Percentiles rank a stretch among this genome's conserved stretches.
These are phyloP conservation scores for Tardiomyces depauwii DNA, from an alignment of 1,139 yeast genomes.

Conservation along the genomic window DNA sequence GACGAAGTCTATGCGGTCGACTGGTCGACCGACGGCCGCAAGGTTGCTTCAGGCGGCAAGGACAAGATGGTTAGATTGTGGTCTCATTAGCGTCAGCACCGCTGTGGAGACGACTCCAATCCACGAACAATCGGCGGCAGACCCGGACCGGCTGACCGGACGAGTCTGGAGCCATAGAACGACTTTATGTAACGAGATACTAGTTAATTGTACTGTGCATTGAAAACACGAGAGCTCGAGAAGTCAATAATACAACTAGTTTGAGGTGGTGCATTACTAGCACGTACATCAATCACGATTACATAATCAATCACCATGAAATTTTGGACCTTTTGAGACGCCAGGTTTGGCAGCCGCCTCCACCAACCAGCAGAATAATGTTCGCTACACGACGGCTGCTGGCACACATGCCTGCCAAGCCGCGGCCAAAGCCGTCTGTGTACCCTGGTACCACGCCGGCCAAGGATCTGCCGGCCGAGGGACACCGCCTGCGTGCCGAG, in stretches of 20 bases:
- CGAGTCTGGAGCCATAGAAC: too few relatives aligned
- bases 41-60: conserved; percentile 94
- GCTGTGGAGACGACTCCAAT: too few relatives aligned
- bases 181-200: too few relatives aligned
- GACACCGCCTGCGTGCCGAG: background rate
- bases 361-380: background rate
- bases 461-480: background rate
- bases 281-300: too few relatives aligned
- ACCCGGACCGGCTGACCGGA: too few relatives aligned
- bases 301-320: background rate
- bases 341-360: too few relatives aligned
- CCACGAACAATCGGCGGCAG: too few relatives aligned
- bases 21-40: conserved; percentile 92
- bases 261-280: too few relatives aligned
- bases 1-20: conserved; percentile 97
- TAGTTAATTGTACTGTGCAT: background rate
- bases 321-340: background rate
- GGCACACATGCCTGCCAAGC: background rate
- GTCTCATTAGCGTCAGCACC: too few relatives aligned
- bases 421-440: background rate
- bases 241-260: too few relatives aligned
- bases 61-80: conserved; percentile 90
- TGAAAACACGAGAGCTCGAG: too few relatives aligned
- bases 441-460: background rate
- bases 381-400: background rate